A percentile compares a stretch with the other conserved stretches of the same genome.
Evolutionary conservation across 106 monocot genomes (phyloP).

Genomic region (Acorus calamus): DNA sequence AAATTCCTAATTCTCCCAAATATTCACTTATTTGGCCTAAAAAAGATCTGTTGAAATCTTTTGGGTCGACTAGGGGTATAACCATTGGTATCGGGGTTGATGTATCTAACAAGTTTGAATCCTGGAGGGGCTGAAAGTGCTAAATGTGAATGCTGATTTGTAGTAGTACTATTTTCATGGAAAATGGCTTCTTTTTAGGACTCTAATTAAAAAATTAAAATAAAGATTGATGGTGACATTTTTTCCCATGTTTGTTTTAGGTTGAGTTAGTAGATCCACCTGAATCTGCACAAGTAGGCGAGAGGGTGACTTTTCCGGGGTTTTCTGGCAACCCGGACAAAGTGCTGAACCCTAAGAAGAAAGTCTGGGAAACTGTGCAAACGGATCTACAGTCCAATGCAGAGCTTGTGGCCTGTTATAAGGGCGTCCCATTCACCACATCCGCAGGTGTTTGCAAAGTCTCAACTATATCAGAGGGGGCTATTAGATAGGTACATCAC

Average conservation of each 20-base stretch:
- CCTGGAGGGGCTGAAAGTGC: too few relatives aligned
- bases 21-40: too few relatives aligned
- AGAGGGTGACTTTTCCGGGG: conserved; percentile 60
- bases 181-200: too few relatives aligned
- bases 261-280: conserved; percentile 90
- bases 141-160: too few relatives aligned
- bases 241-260: conserved; percentile 13
- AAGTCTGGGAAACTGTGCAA: conserved; percentile 89
- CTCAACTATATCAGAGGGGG: conserved; percentile 44
- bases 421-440: conserved; percentile 64
- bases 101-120: too few relatives aligned
- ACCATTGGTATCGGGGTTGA: too few relatives aligned
- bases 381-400: conserved; percentile 43
- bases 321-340: conserved; percentile 50
- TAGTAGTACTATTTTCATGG: too few relatives aligned
- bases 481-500: conserved; percentile 34
- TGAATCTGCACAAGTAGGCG: conserved; percentile 47
- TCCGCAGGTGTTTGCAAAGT: conserved; percentile 84
- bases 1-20: too few relatives aligned
- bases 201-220: too few relatives aligned
- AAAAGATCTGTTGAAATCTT: too few relatives aligned
- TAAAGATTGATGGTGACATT: too few relatives aligned
- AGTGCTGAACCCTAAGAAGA: conserved; percentile 64
- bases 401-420: conserved; percentile 60
- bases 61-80: too few relatives aligned